phyloP scores from a whole-genome alignment of 306 rosid species.

The Casuarina cunninghamiana region DNA sequence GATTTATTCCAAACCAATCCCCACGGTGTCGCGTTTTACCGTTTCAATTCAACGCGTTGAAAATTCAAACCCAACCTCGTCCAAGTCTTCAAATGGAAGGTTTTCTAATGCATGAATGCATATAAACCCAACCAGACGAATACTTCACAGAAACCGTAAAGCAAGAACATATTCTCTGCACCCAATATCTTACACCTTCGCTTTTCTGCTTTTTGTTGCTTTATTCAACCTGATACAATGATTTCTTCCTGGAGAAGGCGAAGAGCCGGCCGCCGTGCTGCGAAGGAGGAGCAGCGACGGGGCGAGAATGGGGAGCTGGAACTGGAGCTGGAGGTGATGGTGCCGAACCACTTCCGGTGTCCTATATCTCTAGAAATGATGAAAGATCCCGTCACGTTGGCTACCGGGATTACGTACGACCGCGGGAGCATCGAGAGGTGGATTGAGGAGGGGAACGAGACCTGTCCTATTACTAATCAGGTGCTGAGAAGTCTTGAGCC shows the following conservation, averaged over 20 bases:
- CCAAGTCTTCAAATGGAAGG: too few relatives aligned
- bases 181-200: neutral
- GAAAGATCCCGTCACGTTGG: neutral
- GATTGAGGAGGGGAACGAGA: neutral
- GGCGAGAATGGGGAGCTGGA: neutral
- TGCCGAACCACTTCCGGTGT: neutral
- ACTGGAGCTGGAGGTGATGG: neutral
- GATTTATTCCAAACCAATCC: neutral
- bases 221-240: neutral
- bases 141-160: neutral
- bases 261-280: neutral
- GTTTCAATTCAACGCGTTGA: neutral
- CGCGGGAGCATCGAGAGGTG: neutral
- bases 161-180: neutral
- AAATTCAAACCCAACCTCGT: neutral
- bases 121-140: too few relatives aligned
- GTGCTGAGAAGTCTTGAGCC: neutral
- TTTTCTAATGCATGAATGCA: neutral
- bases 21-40: neutral
- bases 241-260: neutral
- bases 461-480: neutral
- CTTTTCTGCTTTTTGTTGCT: neutral
- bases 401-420: neutral
- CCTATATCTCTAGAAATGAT: neutral
- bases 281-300: neutral